These are phyloP conservation scores for Penicillium canariense DNA, from an alignment of 495 filamentous ascomycete species.

Conservation along the genomic window DNA sequence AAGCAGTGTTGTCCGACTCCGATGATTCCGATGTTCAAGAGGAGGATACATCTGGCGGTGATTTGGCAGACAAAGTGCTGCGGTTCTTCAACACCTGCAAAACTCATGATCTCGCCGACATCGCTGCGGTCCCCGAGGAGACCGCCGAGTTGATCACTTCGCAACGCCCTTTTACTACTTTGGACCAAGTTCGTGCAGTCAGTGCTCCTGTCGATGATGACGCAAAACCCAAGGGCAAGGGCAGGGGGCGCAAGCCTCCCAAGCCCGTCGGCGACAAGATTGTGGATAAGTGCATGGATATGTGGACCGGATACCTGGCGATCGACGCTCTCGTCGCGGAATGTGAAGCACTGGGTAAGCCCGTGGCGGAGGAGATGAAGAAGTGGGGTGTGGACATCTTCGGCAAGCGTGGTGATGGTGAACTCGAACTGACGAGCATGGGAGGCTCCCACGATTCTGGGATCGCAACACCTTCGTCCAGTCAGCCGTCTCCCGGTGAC, in stretches of 20 bases:
- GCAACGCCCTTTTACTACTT: conserved; percentile 62
- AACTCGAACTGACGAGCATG: conserved; percentile 65
- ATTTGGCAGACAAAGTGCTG: conserved; percentile 60
- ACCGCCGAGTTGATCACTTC: conserved; percentile 63
- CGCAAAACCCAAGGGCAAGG: conserved; percentile 44
- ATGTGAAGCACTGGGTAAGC: conserved; percentile 68
- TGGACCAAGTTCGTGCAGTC: conserved; percentile 64
- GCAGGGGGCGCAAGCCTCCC: conserved; percentile 46
- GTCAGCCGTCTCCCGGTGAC: conserved; percentile 34
- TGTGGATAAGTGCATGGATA: conserved; percentile 67
- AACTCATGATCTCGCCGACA: conserved; percentile 68
- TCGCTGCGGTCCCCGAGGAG: conserved; percentile 67
- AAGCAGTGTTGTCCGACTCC: conserved; percentile 43
- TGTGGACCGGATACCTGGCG: conserved; percentile 71
- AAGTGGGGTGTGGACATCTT: conserved; percentile 77
- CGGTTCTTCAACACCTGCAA: conserved; percentile 81
- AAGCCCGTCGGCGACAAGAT: conserved; percentile 67
- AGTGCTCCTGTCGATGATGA: conserved; percentile 43
- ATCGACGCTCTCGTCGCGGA: conserved; percentile 73
- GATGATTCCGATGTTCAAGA: conserved; percentile 58
- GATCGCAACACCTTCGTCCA: conserved; percentile 64
- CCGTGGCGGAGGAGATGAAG: conserved; percentile 66
- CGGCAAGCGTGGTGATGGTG: conserved; percentile 61
- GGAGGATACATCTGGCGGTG: conserved; percentile 35
- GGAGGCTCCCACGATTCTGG: conserved; percentile 60